Conservation (phyloP, 2,329 filamentous ascomycete species). For the Colletotrichum tofieldiae region DNA sequence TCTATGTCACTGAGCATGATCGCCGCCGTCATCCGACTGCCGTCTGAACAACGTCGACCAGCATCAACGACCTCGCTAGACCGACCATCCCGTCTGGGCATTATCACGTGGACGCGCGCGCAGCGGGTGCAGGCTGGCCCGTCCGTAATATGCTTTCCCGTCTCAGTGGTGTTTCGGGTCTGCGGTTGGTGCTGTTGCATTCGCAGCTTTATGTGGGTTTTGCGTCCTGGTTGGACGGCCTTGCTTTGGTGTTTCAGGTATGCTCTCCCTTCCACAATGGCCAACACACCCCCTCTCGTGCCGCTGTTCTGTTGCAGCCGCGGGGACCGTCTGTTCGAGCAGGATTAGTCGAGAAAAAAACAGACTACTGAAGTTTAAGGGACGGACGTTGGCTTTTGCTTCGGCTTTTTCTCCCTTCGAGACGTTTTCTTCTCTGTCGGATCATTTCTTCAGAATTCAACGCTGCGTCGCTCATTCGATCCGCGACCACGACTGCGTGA, state of each 20-base stretch:
- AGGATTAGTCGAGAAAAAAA: not conserved
- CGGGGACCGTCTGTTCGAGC: not conserved
- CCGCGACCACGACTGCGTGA: constrained; percentile 7
- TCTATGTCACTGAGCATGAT: constrained; percentile 15
- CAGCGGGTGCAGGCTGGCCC: constrained; percentile 6
- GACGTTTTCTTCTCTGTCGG: not conserved
- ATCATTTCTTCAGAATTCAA: constrained; percentile 1
- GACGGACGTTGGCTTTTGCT: constrained; percentile 24
- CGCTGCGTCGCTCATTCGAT: constrained; percentile 7
- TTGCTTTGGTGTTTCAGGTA: constrained; percentile 32
- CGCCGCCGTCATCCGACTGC: constrained; percentile 24
- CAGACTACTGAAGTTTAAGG: constrained; percentile 4
- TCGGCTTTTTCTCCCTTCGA: not conserved
- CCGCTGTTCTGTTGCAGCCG: not conserved
- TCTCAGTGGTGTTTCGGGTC: constrained; percentile 42
- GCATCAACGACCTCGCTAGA: constrained; percentile 11
- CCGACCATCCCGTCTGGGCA: constrained; percentile 29
- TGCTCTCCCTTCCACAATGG: not conserved
- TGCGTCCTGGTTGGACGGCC: constrained; percentile 1
- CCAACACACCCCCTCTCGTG: not conserved
- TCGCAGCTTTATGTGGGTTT: constrained; percentile 35
- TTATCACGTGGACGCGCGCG: constrained; percentile 24
- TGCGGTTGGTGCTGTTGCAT: constrained; percentile 30
- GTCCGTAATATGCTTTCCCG: constrained; percentile 17
- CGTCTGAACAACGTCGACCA: constrained; percentile 33